phyloP scores from a whole-genome alignment of 192 early-diverging fungal species.

The Coemansia sp. region DNA sequence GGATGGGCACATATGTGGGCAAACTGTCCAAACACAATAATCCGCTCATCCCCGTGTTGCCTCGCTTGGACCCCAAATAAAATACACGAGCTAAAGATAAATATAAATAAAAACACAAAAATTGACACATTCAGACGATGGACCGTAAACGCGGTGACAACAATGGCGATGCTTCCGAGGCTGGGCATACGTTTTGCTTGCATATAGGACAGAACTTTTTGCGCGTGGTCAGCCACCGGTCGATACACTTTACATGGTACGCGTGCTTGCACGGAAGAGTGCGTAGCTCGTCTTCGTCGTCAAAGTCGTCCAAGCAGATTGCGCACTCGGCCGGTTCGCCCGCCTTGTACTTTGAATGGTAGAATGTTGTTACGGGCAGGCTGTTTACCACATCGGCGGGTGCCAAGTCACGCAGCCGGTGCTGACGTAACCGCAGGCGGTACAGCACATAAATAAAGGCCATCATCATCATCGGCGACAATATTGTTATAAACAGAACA shows the following conservation, averaged over 20 bases:
- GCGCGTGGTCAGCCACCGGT: constrained; percentile 84
- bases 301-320: constrained; percentile 93
- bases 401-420: constrained; percentile 72
- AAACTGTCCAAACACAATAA: constrained; percentile 52
- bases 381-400: constrained; percentile 71
- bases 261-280: constrained; percentile 85
- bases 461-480: constrained; percentile 81
- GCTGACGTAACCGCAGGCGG: constrained; percentile 70
- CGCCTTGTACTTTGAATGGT: constrained; percentile 60
- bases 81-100: neutral
- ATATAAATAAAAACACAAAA: constrained; percentile 1
- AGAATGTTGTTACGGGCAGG: constrained; percentile 72
- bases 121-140: constrained; percentile 24
- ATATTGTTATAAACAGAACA: constrained; percentile 75
- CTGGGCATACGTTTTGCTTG: constrained; percentile 60
- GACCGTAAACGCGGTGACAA: constrained; percentile 42
- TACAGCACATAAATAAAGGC: constrained; percentile 72
- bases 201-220: constrained; percentile 83
- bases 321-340: constrained; percentile 82
- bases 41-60: constrained; percentile 47
- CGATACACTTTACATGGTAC: constrained; percentile 87
- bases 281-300: constrained; percentile 72
- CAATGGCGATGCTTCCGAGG: constrained; percentile 37
- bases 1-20: constrained; percentile 46
- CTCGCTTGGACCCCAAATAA: constrained; percentile 28